Base-by-base conservation (phyloP, 441 rosid genomes). In the Gossypium laxum region DNA sequence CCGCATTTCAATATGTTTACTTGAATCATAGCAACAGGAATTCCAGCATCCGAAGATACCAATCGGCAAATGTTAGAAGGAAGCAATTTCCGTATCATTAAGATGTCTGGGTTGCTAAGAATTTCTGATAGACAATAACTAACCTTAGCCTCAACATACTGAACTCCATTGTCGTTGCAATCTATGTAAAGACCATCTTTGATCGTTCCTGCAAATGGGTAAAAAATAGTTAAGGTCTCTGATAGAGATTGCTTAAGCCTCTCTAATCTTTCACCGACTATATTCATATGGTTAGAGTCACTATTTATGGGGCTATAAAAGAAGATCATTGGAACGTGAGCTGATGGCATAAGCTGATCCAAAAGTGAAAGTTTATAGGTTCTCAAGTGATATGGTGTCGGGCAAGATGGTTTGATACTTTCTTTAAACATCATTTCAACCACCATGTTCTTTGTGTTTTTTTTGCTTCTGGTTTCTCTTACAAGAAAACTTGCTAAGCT, bases 131-230 rank as follows among this genome's bases (percentile, higher is more conserved):
- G 71, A 55, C 60, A 54, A 55, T 71, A 62, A 0, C 51, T 54
- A 11, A 82, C 80, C 7, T 67, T 56, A n/a, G 89, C 74, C 45
- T 87, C 83, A 0, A 81, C 77, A 18, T 70, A 87, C 32, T 63
- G 14, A 12, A 81, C 85, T 38, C 91, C 91, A 24, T 79, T 72
- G 41, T 83, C 86, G 62, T 81, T 82, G 52, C 90, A 89, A 17
- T 87, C 85, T 4, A 84, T 55, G 26, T 75, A 70, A 47, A 78
- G 80, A 5, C 77, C 79, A 3, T 79, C 82, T 43, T 66, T 72
- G 69, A 87, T 74, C 70, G 56, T 80, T n/a, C 95, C 88, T 0
- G 88, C 84, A 12, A 86, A 74, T 2, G 85, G 88, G 77, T 84
- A 86, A 52, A 82, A 85, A 0, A 17, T 54, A 26, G 85, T 76